Evolutionary conservation across 371 early-diverging fungal genomes (phyloP).

Genomic region (Syncephalis plumigaleata): DNA sequence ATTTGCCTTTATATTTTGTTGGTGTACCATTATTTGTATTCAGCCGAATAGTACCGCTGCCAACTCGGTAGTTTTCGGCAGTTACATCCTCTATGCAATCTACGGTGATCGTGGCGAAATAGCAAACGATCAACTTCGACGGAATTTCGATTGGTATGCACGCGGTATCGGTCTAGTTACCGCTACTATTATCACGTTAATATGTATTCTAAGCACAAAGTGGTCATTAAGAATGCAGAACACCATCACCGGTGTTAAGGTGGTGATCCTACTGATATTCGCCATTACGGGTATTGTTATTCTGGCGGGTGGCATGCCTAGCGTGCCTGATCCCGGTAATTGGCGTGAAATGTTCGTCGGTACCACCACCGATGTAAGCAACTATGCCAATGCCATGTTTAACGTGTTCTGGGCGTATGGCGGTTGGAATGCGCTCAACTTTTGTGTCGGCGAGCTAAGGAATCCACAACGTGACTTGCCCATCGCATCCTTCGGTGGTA

Average conservation of each 20-base stretch:
- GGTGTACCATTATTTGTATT: not conserved
- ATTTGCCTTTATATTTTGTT: constrained; percentile 8
- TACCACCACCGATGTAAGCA: constrained; percentile 4
- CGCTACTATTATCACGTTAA: too few species aligned
- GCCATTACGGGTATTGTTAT: constrained; percentile 8
- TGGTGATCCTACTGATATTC: constrained; percentile 6
- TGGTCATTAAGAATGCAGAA: constrained; percentile 5
- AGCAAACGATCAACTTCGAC: too few species aligned
- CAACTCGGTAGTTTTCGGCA: too few species aligned
- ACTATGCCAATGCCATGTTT: constrained; percentile 11
- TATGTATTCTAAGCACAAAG: not conserved
- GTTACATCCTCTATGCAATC: too few species aligned
- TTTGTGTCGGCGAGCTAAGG: constrained; percentile 15
- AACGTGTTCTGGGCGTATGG: constrained; percentile 12
- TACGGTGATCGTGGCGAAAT: too few species aligned
- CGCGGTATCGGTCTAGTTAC: too few species aligned
- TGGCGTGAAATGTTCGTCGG: constrained; percentile 2
- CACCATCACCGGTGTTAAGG: constrained; percentile 4
- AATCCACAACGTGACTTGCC: constrained; percentile 15
- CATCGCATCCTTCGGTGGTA: constrained; percentile 9
- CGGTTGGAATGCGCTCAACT: constrained; percentile 15
- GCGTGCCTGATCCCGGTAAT: constrained; percentile 1
- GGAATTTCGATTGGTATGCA: too few species aligned
- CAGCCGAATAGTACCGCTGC: too few species aligned
- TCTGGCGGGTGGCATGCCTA: constrained; percentile 4